Evolutionary conservation across 169 alveolate species (phyloP).

Genomic region (Plasmodium gonderi): DNA sequence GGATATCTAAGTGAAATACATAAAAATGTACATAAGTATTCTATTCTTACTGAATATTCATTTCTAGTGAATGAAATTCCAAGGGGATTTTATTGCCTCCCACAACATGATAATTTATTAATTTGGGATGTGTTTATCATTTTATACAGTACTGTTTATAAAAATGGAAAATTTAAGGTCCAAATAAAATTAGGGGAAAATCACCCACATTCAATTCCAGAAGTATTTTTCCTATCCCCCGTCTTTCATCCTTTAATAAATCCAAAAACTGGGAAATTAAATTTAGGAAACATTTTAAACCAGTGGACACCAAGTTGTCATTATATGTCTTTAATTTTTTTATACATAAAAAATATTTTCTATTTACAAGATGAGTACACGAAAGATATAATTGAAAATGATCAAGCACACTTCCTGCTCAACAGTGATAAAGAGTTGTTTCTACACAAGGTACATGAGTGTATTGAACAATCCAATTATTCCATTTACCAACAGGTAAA

Average conservation of each 20-base stretch:
- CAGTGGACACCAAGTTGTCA: constrained; percentile 44
- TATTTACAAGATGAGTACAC: constrained; percentile 45
- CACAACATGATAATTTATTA: constrained; percentile 43
- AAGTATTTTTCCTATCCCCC: constrained; percentile 46
- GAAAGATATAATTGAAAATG: constrained; percentile 26
- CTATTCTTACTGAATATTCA: constrained; percentile 61
- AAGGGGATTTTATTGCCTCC: constrained; percentile 44
- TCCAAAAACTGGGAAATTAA: constrained; percentile 47
- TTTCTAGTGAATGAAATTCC: constrained; percentile 56
- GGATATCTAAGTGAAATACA: constrained; percentile 48
- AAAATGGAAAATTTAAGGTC: constrained; percentile 33
- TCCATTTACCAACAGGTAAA: constrained; percentile 1
- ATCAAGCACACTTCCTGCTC: constrained; percentile 35
- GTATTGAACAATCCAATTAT: constrained; percentile 6
- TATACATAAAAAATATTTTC: constrained; percentile 48
- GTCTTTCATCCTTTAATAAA: constrained; percentile 49
- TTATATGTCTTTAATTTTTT: constrained; percentile 57
- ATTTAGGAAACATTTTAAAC: constrained; percentile 14
- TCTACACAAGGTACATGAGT: constrained; percentile 32
- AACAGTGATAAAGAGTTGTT: constrained; percentile 37
- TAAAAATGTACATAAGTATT: constrained; percentile 32
- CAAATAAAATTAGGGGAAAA: constrained; percentile 52
- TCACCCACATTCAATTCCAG: constrained; percentile 44
- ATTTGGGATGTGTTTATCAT: constrained; percentile 50
- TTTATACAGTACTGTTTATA: constrained; percentile 45